Conservation (phyloP, 2,329 filamentous ascomycete species). For the Monilinia fructigena region DNA sequence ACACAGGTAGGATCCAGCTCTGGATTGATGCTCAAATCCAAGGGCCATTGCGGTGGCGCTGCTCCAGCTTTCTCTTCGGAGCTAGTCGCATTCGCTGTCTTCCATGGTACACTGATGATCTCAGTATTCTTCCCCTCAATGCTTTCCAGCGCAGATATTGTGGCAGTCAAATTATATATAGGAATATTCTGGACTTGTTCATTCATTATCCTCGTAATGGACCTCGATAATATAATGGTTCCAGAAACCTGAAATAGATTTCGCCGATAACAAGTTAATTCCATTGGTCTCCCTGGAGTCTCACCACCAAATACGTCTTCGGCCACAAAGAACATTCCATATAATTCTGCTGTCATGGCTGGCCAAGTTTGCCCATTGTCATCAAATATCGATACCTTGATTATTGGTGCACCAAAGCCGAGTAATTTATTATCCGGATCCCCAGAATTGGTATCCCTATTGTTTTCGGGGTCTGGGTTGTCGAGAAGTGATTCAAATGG, state of each 20-base stretch:
- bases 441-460: slow-evolving; percentile 25
- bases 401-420: slow-evolving; percentile 65
- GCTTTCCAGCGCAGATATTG: slow-evolving; percentile 83
- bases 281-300: slow-evolving; percentile 58
- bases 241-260: slow-evolving; percentile 96
- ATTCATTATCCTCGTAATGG: slow-evolving; percentile 67
- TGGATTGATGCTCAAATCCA: slow-evolving; percentile 58
- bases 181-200: slow-evolving; percentile 78
- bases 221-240: slow-evolving; percentile 73
- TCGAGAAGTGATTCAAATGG: slow-evolving; percentile 45
- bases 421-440: slow-evolving; percentile 69
- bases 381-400: slow-evolving; percentile 63
- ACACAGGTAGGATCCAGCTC: slow-evolving; percentile 77
- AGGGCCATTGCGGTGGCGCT: slow-evolving; percentile 53
- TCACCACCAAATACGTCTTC: slow-evolving; percentile 68
- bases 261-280: slow-evolving; percentile 90
- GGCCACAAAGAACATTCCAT: slow-evolving; percentile 83
- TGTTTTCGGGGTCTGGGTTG: slow-evolving; percentile 29
- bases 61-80: slow-evolving; percentile 45
- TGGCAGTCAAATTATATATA: slow-evolving; percentile 74
- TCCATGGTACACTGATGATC: slow-evolving; percentile 96
- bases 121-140: slow-evolving; percentile 90
- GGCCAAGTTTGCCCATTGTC: slow-evolving; percentile 64
- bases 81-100: slow-evolving; percentile 49
- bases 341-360: slow-evolving; percentile 70